Percentiles rank a stretch among this genome's conserved stretches.
These are phyloP conservation scores for Sarocladiaceae sp. DNA, from an alignment of 2,329 filamentous ascomycete genomes.

Conservation along the genomic window DNA sequence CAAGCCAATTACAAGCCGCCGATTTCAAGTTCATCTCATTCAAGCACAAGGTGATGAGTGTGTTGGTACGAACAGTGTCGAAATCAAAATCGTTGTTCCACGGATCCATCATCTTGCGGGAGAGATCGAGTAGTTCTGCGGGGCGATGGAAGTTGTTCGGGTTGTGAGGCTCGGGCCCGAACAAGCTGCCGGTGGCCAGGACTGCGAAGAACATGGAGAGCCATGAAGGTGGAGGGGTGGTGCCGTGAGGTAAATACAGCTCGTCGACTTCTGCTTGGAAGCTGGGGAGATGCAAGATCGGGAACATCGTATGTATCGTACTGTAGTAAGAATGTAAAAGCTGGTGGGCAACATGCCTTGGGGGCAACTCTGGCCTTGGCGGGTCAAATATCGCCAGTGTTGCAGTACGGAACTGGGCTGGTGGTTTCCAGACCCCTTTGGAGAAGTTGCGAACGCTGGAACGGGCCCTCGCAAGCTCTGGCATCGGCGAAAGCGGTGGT, in stretches of 20 bases:
- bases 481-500: slow-evolving; percentile 52
- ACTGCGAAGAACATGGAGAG: slow-evolving; percentile 76
- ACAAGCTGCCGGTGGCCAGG: slow-evolving; percentile 75
- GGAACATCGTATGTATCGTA: slow-evolving; percentile 72
- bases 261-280: slow-evolving; percentile 72
- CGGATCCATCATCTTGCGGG: slow-evolving; percentile 65
- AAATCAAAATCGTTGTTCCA: slow-evolving; percentile 75
- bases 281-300: slow-evolving; percentile 81
- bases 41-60: slow-evolving; percentile 72
- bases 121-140: slow-evolving; percentile 63
- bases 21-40: slow-evolving; percentile 83
- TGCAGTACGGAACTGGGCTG: slow-evolving; percentile 57
- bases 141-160: slow-evolving; percentile 46
- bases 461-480: slow-evolving; percentile 66
- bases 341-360: slow-evolving; percentile 62
- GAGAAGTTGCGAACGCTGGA: slow-evolving; percentile 67
- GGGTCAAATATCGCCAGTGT: slow-evolving; percentile 43
- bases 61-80: slow-evolving; percentile 65
- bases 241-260: slow-evolving; percentile 63
- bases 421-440: slow-evolving; percentile 73
- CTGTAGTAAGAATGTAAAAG: slow-evolving; percentile 70
- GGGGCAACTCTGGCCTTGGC: slow-evolving; percentile 60
- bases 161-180: slow-evolving; percentile 49
- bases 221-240: slow-evolving; percentile 59
- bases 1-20: slow-evolving; percentile 80